Evolutionary conservation across 108 stramenopile genomes (phyloP), one percentile per base, ranked within the genome.

Genomic region (Parietichytrium sp.): DNA sequence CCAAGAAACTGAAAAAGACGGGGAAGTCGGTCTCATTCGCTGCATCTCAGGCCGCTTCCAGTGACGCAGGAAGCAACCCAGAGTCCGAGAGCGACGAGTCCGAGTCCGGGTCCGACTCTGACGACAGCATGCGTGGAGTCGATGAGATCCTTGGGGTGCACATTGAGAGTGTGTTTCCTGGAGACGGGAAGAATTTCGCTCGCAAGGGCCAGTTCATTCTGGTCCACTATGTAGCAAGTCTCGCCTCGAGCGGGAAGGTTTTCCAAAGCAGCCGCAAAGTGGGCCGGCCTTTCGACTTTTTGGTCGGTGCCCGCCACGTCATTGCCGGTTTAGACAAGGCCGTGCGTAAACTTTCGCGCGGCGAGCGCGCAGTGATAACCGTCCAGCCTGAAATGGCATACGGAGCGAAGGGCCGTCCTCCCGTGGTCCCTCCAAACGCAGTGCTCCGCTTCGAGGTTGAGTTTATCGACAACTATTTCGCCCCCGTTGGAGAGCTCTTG

Each of bases 401-500:
- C 83, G 94, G 95, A 27, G 84, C 83, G 26, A 80, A 78, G 36
- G 94, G 94, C 7, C 89, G 86, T 81, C 90, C 89, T 29, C 95
- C 95, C 1, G 80, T 86, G 27, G 89, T 96, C 33, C 94, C 93
- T 1, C 91, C 95, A 23, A 79, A 86, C 48, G 81, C 90, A 2
- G 89, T 90, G 23, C 89, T 94, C n/a, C 80, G 90, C 47, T 96
- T 92, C 77, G 90, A 91, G 55, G 79, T 94, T 2, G 93, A 96
- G 84, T 79, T 94, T 29, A 80, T 94, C 42, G 79, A 83, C 26
- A 72, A 33, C 10, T 93, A 87, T 79, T 55, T 38, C 51, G 49
- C 49, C 4, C 79, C 79, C 15, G 79, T 48, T 6, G 78, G 78
- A 13, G 23, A 78, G 78, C 61, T 72, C 3, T 45, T 72, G 2